Evolutionary conservation across 805 yeast species (phyloP).

Genomic region (Pichia phayaonensis): DNA sequence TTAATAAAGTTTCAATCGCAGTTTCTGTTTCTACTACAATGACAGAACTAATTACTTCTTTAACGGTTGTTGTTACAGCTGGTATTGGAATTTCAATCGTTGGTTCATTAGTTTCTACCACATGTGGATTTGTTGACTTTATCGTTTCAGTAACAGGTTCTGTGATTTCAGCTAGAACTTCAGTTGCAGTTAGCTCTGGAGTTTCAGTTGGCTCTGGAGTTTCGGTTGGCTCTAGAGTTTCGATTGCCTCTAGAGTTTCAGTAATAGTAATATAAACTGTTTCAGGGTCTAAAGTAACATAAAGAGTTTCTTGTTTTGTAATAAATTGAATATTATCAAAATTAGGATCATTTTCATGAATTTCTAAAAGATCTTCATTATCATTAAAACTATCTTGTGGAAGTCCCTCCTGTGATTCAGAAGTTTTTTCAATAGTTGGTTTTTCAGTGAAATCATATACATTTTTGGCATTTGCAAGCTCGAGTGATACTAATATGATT

Average conservation of each 20-base stretch:
- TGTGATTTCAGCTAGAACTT: not conserved
- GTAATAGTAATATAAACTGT: conserved; percentile 23
- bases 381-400: conserved; percentile 2
- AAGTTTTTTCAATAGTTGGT: not conserved
- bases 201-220: no score
- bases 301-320: conserved; percentile 11
- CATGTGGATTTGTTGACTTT: not conserved
- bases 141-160: not conserved
- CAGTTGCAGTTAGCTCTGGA: no score
- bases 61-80: not conserved
- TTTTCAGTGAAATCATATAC: not conserved
- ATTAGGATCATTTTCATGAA: conserved; percentile 3
- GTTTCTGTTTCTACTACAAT: not conserved
- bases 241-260: conserved; percentile 9
- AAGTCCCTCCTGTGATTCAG: not conserved
- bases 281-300: conserved; percentile 20
- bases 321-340: not conserved
- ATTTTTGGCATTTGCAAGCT: not conserved
- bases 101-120: no score
- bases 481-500: not conserved
- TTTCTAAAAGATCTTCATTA: not conserved
- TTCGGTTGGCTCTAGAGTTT: no score
- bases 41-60: not conserved
- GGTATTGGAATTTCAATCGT: not conserved
- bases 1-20: not conserved